Percentiles rank a stretch among this genome's conserved stretches.
These are phyloP conservation scores for Albophoma yamanashiensis DNA, from an alignment of 2,329 filamentous ascomycete genomes.

Conservation along the genomic window DNA sequence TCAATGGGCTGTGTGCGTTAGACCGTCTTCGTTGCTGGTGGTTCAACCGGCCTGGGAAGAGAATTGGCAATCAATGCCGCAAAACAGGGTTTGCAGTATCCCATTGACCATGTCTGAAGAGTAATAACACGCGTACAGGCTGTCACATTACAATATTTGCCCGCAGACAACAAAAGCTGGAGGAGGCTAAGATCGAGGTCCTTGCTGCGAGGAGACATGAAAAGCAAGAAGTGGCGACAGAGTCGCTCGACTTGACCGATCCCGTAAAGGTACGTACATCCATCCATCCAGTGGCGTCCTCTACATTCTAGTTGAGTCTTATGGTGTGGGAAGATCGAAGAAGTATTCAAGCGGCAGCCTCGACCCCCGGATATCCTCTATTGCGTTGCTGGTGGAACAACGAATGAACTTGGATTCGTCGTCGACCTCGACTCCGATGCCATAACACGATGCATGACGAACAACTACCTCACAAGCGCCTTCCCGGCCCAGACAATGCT, in stretches of 20 bases:
- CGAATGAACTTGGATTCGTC: neutral
- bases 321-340: neutral
- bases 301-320: neutral
- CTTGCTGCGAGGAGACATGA: neutral
- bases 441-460: neutral
- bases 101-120: too few relatives aligned
- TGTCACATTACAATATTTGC: neutral
- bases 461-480: neutral
- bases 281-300: neutral
- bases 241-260: neutral
- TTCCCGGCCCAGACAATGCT: neutral
- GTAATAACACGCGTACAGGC: neutral
- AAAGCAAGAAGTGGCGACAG: neutral
- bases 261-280: neutral
- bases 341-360: neutral
- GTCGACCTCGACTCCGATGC: neutral
- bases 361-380: neutral
- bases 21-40: neutral
- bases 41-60: neutral
- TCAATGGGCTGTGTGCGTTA: neutral
- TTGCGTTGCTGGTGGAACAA: neutral
- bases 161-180: neutral
- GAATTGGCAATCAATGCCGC: neutral
- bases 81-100: neutral
- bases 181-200: neutral